These are phyloP conservation scores for Neocucurbitaria cava DNA, from an alignment of 2,329 filamentous ascomycete species.

Conservation along the genomic window DNA sequence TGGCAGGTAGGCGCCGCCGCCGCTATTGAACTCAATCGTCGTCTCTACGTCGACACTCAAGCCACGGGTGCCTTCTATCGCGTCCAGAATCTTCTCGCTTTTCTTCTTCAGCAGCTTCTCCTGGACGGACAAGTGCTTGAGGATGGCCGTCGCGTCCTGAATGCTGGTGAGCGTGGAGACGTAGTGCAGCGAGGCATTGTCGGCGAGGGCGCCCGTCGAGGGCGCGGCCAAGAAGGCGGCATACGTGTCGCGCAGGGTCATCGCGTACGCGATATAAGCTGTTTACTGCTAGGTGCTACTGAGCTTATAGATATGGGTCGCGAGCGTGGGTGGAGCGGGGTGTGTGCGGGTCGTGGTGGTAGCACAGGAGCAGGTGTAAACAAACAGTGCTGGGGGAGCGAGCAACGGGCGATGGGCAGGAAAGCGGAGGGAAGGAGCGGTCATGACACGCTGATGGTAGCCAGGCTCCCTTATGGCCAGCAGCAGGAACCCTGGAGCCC, in stretches of 20 bases:
- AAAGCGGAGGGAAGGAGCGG: constrained; percentile 23
- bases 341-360: constrained; percentile 9
- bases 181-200: constrained; percentile 70
- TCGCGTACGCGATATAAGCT: constrained; percentile 18
- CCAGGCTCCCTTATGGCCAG: constrained; percentile 3
- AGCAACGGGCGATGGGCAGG: constrained; percentile 9
- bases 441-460: constrained; percentile 3
- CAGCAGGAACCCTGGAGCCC: constrained; percentile 4
- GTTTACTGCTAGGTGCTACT: constrained; percentile 15
- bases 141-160: constrained; percentile 73
- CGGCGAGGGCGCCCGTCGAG: constrained; percentile 51
- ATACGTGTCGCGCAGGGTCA: constrained; percentile 51
- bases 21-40: constrained; percentile 78
- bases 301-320: constrained; percentile 16
- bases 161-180: constrained; percentile 84
- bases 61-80: constrained; percentile 73
- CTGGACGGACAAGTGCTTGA: constrained; percentile 79
- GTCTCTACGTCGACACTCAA: constrained; percentile 83
- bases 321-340: constrained; percentile 11
- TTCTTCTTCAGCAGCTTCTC: constrained; percentile 81
- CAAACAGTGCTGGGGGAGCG: constrained; percentile 13
- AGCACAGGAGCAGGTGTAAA: constrained; percentile 15
- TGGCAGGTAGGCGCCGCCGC: constrained; percentile 86
- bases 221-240: constrained; percentile 55
- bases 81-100: constrained; percentile 75